phyloP scores from a whole-genome alignment of 2,329 filamentous ascomycete genomes.

The Pleurostoma richardsiae region DNA sequence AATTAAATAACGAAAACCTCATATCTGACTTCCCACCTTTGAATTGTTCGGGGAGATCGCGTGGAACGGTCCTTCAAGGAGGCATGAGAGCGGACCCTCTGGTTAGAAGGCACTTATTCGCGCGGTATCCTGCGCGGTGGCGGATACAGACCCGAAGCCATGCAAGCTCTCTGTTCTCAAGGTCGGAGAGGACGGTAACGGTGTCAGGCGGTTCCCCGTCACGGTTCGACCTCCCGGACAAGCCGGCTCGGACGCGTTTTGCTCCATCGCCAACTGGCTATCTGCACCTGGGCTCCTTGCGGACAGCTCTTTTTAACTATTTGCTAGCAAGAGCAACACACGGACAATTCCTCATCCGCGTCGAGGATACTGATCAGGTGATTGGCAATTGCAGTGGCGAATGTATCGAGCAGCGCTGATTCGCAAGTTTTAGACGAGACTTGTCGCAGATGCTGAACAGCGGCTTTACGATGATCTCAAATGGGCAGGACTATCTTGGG shows the following conservation, averaged over 20 bases:
- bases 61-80: too few relatives aligned
- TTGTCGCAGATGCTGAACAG: slow-evolving; percentile 73
- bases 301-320: slow-evolving; percentile 95
- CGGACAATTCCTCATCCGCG: slow-evolving; percentile 83
- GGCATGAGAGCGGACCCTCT: too few relatives aligned
- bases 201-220: too few relatives aligned
- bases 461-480: slow-evolving; percentile 72
- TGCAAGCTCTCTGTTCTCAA: too few relatives aligned
- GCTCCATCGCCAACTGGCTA: slow-evolving; percentile 94
- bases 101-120: too few relatives aligned
- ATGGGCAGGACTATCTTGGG: slow-evolving; percentile 90
- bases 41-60: too few relatives aligned
- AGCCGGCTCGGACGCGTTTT: slow-evolving; percentile 75
- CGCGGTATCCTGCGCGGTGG: too few relatives aligned
- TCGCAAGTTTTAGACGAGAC: slow-evolving; percentile 58
- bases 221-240: slow-evolving; percentile 33
- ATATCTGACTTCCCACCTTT: too few relatives aligned
- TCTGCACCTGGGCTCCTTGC: slow-evolving; percentile 83
- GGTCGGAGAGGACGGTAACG: too few relatives aligned
- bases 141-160: too few relatives aligned
- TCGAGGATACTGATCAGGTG: slow-evolving; percentile 95
- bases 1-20: too few relatives aligned
- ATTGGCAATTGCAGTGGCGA: slow-evolving; percentile 12
- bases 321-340: slow-evolving; percentile 82
- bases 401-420: background rate